Evolutionary conservation across 1,284 basidiomycete genomes (phyloP).

Genomic region (Grifola frondosa): DNA sequence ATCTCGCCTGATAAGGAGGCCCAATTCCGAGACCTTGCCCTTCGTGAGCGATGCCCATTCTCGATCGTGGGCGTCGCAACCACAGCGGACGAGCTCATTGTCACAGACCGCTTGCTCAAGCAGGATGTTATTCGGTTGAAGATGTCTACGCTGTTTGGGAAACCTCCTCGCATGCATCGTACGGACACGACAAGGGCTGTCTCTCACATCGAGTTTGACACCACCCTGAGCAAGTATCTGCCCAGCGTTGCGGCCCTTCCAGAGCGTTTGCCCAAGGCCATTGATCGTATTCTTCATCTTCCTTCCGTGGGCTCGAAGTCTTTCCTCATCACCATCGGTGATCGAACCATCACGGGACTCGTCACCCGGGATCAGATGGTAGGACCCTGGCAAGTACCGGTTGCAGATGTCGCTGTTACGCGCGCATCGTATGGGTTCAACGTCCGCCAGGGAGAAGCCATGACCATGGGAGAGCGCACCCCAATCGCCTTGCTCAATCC

Average conservation of each 20-base stretch:
- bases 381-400: constrained; percentile 97
- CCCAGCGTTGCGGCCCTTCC: constrained; percentile 38
- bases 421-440: constrained; percentile 93
- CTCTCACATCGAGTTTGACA: constrained; percentile 66
- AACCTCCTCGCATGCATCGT: constrained; percentile 91
- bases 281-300: constrained; percentile 83
- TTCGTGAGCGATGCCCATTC: constrained; percentile 91
- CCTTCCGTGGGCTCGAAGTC: constrained; percentile 95
- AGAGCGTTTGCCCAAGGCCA: constrained; percentile 59
- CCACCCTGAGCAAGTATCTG: constrained; percentile 68
- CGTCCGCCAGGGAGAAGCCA: constrained; percentile 85
- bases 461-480: constrained; percentile 97
- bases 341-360: constrained; percentile 91
- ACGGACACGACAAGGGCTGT: constrained; percentile 59
- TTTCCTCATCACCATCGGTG: constrained; percentile 98
- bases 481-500: constrained; percentile 87
- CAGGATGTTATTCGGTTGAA: constrained; percentile 85
- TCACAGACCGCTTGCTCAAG: constrained; percentile 84
- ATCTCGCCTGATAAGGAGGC: constrained; percentile 61
- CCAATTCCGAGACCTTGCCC: constrained; percentile 77
- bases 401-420: constrained; percentile 96
- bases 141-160: constrained; percentile 97
- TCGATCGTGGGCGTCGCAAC: constrained; percentile 90
- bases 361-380: constrained; percentile 99
- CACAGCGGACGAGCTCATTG: constrained; percentile 77